Percentiles rank a stretch among this genome's conserved stretches.
phyloP scores from a whole-genome alignment of 495 filamentous ascomycete genomes.

The Talaromyces borbonicus region DNA sequence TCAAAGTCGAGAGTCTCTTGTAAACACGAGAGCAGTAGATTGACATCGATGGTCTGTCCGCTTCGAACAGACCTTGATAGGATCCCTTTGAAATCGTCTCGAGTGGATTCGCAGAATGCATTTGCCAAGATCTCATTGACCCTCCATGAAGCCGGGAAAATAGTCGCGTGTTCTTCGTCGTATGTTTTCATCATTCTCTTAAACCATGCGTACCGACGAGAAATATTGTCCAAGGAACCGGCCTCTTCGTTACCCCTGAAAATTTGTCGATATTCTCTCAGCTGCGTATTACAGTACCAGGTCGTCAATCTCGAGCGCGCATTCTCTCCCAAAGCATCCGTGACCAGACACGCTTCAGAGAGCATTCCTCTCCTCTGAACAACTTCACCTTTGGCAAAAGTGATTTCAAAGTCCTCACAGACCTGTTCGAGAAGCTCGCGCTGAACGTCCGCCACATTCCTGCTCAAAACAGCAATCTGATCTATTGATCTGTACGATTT shows the following conservation, averaged over 20 bases:
- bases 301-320: slow-evolving; percentile 74
- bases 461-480: slow-evolving; percentile 88
- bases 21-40: slow-evolving; percentile 79
- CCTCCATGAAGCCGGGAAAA: slow-evolving; percentile 83
- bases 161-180: slow-evolving; percentile 81
- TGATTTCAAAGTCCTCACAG: slow-evolving; percentile 95
- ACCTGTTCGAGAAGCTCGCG: slow-evolving; percentile 91
- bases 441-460: slow-evolving; percentile 91
- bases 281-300: slow-evolving; percentile 97
- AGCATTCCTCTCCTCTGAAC: slow-evolving; percentile 57
- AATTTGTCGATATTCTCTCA: slow-evolving; percentile 90
- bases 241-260: slow-evolving; percentile 96
- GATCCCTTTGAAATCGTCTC: slow-evolving; percentile 92
- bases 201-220: slow-evolving; percentile 92
- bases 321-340: slow-evolving; percentile 90
- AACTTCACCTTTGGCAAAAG: slow-evolving; percentile 85
- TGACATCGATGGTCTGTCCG: slow-evolving; percentile 81
- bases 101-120: slow-evolving; percentile 86
- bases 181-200: slow-evolving; percentile 91
- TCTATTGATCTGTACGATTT: slow-evolving; percentile 96
- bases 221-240: slow-evolving; percentile 93
- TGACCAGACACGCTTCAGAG: slow-evolving; percentile 80
- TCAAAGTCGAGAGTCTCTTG: slow-evolving; percentile 98
- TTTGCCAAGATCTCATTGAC: slow-evolving; percentile 88
- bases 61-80: slow-evolving; percentile 80